Evolutionary conservation across 331 rosid species (phyloP), one percentile per base, ranked within the genome.

Genomic region (Cydonia oblonga): DNA sequence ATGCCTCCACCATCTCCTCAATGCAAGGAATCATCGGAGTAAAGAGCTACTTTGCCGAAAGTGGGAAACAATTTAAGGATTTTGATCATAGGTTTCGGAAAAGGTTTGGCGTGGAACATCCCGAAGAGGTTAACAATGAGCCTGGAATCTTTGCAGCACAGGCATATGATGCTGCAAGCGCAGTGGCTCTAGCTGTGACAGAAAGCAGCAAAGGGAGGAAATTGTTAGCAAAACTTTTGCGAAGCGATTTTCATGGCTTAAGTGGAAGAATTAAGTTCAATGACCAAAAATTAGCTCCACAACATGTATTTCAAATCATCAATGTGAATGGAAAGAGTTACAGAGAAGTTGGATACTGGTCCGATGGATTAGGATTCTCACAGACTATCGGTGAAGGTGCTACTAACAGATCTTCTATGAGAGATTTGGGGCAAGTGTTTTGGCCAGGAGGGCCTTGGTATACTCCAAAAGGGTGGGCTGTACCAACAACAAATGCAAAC

Each of bases 311-410:
- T 52, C 64, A 61, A 7, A 72, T 78, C 22, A 40, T 78, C 25
- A 78, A 78, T 59, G 82, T 78, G 33, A 38, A 30, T 0, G 92
- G 89, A 23, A 81, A 75, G 18, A 75, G 84, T 30, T 79, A 83
- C 26, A 78, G 60, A 64, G 89, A 83, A 42, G 71, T 79, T 22
- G 87, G 89, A 7, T 85, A 83, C 56, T 87, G 92, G 92, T 79
- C 89, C 26, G 70, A 77, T 9, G 70, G 64, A 66, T 16, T 42
- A 20, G 83, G 84, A 30, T 87, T 87, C 66, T 72, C 86, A 7
- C 1, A 8, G 20, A 72, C 57, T 25, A 19, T 44, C 20, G 33
- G 64, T 14, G 38, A 52, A 32, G 11, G 5, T 22, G 25, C 33
- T 49, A 44, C 7, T 22, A 26, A 30, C 28, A 46, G 23, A 6